Evolutionary conservation across 1,284 basidiomycete genomes (phyloP).

Genomic region (Naganishia sp.): DNA sequence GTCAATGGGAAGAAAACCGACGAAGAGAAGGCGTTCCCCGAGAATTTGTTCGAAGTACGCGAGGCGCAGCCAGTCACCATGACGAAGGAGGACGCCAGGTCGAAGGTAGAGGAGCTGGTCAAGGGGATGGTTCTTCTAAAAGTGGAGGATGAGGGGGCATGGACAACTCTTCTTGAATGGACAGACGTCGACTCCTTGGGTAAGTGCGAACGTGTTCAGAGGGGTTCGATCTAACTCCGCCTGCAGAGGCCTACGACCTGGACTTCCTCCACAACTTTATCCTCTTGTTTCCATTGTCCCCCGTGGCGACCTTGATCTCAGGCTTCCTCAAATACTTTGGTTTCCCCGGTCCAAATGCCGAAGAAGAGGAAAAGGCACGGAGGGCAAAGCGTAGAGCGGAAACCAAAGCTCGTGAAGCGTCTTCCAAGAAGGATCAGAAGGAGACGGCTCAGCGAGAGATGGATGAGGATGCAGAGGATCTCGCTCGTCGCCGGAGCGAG

Average conservation of each 20-base stretch:
- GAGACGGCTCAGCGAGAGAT: conserved; percentile 37
- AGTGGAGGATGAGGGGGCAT: conserved; percentile 47
- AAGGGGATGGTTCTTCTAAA: conserved; percentile 51
- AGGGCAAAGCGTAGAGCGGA: conserved; percentile 35
- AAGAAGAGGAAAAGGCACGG: conserved; percentile 38
- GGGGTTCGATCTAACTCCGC: not conserved
- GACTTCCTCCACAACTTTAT: conserved; percentile 66
- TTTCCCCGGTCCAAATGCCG: conserved; percentile 54
- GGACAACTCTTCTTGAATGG: conserved; percentile 69
- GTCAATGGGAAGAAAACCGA: not conserved
- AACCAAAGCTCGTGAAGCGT: conserved; percentile 47
- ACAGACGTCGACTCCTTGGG: conserved; percentile 69
- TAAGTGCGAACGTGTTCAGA: conserved; percentile 50
- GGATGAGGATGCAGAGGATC: conserved; percentile 38
- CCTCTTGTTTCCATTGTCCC: conserved; percentile 65
- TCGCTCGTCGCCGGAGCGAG: conserved; percentile 33
- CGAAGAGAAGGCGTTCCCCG: conserved; percentile 16
- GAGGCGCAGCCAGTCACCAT: conserved; percentile 49
- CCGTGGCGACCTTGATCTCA: conserved; percentile 63
- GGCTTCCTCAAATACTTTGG: conserved; percentile 69
- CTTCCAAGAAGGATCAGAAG: conserved; percentile 46
- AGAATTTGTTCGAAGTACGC: conserved; percentile 44
- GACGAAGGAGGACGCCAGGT: conserved; percentile 49
- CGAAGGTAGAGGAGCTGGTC: conserved; percentile 51
- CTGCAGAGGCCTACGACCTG: conserved; percentile 66